These are phyloP conservation scores for Mycosphaerella arachidis DNA, from an alignment of 2,329 filamentous ascomycete genomes.

Conservation along the genomic window DNA sequence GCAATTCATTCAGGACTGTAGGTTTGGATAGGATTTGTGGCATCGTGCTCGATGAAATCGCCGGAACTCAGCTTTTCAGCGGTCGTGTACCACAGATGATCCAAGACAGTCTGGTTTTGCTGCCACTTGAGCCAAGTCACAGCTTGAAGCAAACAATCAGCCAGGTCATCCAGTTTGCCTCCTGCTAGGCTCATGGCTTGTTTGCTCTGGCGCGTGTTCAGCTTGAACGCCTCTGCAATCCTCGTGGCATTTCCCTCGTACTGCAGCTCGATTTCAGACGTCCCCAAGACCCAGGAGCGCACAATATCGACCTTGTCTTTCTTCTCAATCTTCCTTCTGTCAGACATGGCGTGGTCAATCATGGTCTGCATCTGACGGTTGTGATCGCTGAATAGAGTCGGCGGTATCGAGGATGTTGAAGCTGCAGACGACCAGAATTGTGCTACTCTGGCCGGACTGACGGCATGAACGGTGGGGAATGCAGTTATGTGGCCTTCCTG, in stretches of 20 bases:
- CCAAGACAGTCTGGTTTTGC: conserved; percentile 42
- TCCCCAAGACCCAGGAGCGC: conserved; percentile 47
- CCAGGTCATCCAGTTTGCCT: conserved; percentile 73
- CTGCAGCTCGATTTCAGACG: conserved; percentile 18
- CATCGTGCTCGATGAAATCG: neutral
- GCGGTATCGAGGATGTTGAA: neutral
- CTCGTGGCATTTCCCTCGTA: conserved; percentile 35
- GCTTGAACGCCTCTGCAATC: conserved; percentile 35
- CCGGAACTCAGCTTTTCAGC: neutral
- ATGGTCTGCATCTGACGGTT: neutral
- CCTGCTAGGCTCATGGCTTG: conserved; percentile 20
- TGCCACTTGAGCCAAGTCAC: conserved; percentile 76
- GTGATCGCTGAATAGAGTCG: neutral
- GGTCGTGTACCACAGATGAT: neutral
- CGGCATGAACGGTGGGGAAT: conserved; percentile 41
- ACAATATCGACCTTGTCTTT: conserved; percentile 62
- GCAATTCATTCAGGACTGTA: neutral
- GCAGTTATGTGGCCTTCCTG: conserved; percentile 33
- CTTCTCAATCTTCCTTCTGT: conserved; percentile 43
- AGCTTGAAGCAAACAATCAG: conserved; percentile 74
- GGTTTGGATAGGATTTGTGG: neutral
- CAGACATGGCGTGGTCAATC: conserved; percentile 7
- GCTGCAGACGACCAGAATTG: conserved; percentile 50
- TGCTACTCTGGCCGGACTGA: conserved; percentile 53
- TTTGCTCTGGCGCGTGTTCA: conserved; percentile 17